Evolutionary conservation across 75 land plant genomes (phyloP).

Genomic region (Chamaecyparis obtusa): DNA sequence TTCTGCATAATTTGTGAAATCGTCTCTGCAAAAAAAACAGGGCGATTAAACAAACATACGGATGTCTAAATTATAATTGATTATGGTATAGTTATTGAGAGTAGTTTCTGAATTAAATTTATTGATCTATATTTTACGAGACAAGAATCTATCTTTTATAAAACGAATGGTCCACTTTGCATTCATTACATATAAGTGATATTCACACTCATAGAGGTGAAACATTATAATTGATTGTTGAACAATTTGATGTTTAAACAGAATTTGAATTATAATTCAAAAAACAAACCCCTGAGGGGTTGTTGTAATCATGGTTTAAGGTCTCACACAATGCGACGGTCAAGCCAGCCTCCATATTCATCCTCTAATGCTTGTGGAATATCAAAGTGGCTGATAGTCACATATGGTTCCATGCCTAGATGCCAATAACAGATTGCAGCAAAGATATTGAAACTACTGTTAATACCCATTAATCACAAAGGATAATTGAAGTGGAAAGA

Average conservation of each 20-base stretch:
- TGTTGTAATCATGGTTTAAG: no score
- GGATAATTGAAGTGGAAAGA: not conserved
- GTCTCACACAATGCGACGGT: conserved; percentile 7
- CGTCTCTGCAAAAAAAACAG: conserved; percentile 24
- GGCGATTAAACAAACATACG: not conserved
- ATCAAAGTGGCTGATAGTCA: not conserved
- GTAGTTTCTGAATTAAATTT: no score
- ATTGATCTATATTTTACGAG: no score
- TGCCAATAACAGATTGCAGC: not conserved
- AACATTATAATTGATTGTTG: not conserved
- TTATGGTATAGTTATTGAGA: not conserved
- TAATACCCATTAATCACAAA: not conserved
- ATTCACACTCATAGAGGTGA: no score
- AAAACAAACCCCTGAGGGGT: no score
- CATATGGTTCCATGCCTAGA: not conserved
- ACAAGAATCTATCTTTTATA: no score
- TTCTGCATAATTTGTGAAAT: conserved; percentile 36
- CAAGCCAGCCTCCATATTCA: not conserved
- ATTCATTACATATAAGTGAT: no score
- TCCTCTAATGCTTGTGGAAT: not conserved
- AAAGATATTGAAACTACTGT: not conserved
- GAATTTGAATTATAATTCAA: not conserved
- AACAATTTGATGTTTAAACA: not conserved
- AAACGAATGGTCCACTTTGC: no score
- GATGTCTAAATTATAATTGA: not conserved